Conservation (phyloP, 1,139 yeast genomes). For the Eremothecium sinecaudum region DNA sequence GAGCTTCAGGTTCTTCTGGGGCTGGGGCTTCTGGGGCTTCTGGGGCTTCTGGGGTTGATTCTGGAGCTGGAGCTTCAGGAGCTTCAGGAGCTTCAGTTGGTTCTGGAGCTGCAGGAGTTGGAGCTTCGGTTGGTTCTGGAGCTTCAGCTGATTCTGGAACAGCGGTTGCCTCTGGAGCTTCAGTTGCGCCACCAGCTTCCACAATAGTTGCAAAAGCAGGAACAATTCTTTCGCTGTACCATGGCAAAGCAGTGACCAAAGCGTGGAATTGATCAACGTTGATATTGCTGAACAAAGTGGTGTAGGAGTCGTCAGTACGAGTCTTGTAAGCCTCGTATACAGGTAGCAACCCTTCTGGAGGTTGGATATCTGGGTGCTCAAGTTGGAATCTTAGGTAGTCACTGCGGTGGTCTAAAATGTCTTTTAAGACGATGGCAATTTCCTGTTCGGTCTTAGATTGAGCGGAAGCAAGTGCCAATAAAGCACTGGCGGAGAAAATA, state of each 20-base stretch:
- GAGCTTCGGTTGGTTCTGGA: slow-evolving; percentile 13
- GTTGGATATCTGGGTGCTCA: slow-evolving; percentile 18
- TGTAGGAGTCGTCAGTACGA: slow-evolving; percentile 37
- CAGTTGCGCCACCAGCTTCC: slow-evolving; percentile 10
- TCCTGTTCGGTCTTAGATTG: background rate
- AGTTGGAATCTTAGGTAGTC: slow-evolving; percentile 18
- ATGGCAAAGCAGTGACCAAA: slow-evolving; percentile 35
- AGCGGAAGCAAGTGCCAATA: slow-evolving; percentile 9
- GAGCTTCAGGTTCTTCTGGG: slow-evolving; percentile 31
- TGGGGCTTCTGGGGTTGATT: slow-evolving; percentile 9
- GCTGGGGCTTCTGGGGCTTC: slow-evolving; percentile 38
- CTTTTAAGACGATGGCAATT: slow-evolving; percentile 9
- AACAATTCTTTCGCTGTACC: slow-evolving; percentile 35
- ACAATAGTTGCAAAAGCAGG: slow-evolving; percentile 24
- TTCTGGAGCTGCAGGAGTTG: slow-evolving; percentile 37
- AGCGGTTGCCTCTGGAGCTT: slow-evolving; percentile 12
- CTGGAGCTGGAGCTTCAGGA: slow-evolving; percentile 37
- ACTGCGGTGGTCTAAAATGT: slow-evolving; percentile 15
- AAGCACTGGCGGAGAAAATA: slow-evolving; percentile 14
- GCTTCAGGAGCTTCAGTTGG: slow-evolving; percentile 11
- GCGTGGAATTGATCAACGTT: slow-evolving; percentile 26
- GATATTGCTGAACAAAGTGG: slow-evolving; percentile 30
- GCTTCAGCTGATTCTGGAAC: slow-evolving; percentile 18
- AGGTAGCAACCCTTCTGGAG: slow-evolving; percentile 30
- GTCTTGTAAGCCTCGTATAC: slow-evolving; percentile 33